phyloP scores from a whole-genome alignment of 129 eudicot species.

The Smallanthus sonchifolius region DNA sequence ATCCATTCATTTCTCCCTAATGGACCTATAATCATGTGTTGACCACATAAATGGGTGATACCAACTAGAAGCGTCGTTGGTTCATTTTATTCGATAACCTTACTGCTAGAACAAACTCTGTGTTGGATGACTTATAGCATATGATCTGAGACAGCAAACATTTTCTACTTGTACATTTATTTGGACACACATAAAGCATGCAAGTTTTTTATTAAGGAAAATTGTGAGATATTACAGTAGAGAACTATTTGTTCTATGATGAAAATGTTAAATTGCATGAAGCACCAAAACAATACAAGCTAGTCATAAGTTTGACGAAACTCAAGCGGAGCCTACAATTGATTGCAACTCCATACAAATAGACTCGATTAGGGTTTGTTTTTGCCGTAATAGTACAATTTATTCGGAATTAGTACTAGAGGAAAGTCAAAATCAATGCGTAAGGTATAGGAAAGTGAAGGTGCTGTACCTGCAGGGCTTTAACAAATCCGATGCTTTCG shows the following conservation, averaged over 20 bases:
- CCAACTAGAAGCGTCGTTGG: background rate
- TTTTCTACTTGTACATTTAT: background rate
- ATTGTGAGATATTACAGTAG: background rate
- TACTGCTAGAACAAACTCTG: background rate
- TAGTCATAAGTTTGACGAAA: conserved; percentile 1
- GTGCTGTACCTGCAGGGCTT: conserved; percentile 71
- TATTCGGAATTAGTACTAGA: background rate
- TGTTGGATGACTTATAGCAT: background rate
- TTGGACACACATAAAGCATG: background rate
- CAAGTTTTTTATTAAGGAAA: background rate
- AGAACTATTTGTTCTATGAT: background rate
- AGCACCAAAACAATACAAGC: background rate
- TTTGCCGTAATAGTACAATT: conserved; percentile 1
- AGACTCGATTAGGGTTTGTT: background rate
- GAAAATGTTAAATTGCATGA: background rate
- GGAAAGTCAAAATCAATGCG: background rate
- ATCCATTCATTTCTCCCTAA: background rate
- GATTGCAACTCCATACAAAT: background rate
- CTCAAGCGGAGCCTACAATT: background rate
- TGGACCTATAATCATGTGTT: background rate
- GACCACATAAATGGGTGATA: background rate
- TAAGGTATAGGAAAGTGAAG: conserved; percentile 3
- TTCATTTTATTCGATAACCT: background rate
- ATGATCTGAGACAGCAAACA: background rate
- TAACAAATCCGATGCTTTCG: conserved; percentile 80